Conservation (phyloP, 306 rosid genomes). For the Ammopiptanthus mongolicus region DNA sequence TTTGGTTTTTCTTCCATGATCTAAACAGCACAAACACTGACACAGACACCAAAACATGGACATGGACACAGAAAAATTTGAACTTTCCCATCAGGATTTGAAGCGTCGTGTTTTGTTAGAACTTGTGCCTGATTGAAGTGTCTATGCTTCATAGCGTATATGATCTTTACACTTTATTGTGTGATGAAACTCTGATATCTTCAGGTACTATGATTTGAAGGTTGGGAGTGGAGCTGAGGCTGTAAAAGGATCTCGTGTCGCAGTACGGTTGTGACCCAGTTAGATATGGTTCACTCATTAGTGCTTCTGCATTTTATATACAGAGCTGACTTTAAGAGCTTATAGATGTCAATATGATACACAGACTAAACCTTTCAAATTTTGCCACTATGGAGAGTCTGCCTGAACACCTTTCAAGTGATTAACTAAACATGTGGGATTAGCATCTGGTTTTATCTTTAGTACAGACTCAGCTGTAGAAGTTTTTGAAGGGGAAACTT, state of each 20-base stretch:
- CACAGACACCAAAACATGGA: neutral
- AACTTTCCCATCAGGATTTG: neutral
- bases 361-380: neutral
- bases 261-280: slow-evolving; percentile 85
- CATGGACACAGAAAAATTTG: neutral
- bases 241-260: slow-evolving; percentile 91
- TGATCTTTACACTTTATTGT: neutral
- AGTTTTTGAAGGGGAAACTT: neutral
- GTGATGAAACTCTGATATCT: slow-evolving; percentile 25
- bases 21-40: neutral
- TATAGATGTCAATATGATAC: neutral
- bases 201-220: slow-evolving; percentile 96
- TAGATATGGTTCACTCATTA: slow-evolving; percentile 34
- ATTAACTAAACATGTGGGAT: neutral
- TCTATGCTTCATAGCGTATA: neutral
- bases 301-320: slow-evolving; percentile 16
- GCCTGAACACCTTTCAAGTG: neutral
- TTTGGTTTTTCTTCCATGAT: neutral
- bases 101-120: neutral
- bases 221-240: slow-evolving; percentile 86
- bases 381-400: neutral
- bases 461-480: neutral
- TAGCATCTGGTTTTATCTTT: neutral
- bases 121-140: neutral
- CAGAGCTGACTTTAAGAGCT: neutral